These are phyloP conservation scores for Aspergillus brunneoviolaceus DNA, from an alignment of 2,329 filamentous ascomycete genomes.

Conservation along the genomic window DNA sequence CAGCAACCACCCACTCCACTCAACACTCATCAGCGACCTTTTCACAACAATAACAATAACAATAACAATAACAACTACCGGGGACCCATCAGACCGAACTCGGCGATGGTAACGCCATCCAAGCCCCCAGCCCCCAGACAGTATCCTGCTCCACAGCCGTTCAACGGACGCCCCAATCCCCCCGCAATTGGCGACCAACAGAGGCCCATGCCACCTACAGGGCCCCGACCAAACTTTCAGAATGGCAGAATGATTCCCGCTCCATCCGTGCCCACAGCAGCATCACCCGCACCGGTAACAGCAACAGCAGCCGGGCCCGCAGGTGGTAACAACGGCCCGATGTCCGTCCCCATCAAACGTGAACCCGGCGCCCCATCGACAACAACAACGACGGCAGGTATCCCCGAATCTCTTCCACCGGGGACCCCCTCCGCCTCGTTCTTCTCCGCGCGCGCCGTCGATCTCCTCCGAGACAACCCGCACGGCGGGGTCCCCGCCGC, in stretches of 20 bases:
- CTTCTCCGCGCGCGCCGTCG: constrained; percentile 68
- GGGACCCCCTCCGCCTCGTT: constrained; percentile 57
- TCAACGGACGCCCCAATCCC: constrained; percentile 23
- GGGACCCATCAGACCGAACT: constrained; percentile 21
- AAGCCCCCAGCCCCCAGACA: constrained; percentile 32
- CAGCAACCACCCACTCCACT: constrained; percentile 27
- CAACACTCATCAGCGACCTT: constrained; percentile 22
- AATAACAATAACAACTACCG: constrained; percentile 10
- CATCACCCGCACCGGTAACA: constrained; percentile 12
- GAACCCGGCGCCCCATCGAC: constrained; percentile 19
- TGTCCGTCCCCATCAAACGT: constrained; percentile 23
- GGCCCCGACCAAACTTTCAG: constrained; percentile 20
- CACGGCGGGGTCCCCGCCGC: constrained; percentile 42
- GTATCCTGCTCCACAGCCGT: constrained; percentile 22
- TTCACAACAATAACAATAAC: not conserved
- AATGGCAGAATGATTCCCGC: constrained; percentile 18
- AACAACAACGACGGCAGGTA: constrained; percentile 8
- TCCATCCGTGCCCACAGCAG: not conserved
- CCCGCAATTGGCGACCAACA: constrained; percentile 17
- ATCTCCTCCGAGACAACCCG: constrained; percentile 54
- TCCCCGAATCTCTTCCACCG: constrained; percentile 30
- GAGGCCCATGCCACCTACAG: constrained; percentile 18
- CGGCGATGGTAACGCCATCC: constrained; percentile 37
- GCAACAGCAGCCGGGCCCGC: constrained; percentile 13
- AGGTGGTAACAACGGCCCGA: constrained; percentile 16